phyloP scores from a whole-genome alignment of 306 rosid genomes.

The Delonix regia region DNA sequence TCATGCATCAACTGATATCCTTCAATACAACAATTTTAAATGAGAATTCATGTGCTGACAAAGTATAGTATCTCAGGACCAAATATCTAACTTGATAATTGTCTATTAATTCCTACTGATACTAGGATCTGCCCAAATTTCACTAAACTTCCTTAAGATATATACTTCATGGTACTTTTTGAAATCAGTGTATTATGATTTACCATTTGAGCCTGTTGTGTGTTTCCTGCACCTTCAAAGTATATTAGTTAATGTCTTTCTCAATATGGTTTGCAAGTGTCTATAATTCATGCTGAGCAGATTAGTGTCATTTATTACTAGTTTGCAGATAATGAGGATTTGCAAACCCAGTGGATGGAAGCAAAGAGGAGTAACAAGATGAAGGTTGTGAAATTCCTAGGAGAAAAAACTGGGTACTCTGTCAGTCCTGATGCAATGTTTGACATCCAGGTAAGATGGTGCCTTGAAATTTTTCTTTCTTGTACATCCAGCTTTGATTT shows the following conservation, averaged over 20 bases:
- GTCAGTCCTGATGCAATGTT: slow-evolving; percentile 93
- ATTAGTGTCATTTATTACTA: slow-evolving; percentile 40
- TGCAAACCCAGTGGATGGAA: slow-evolving; percentile 84
- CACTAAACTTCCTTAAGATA: background rate
- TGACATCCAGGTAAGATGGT: slow-evolving; percentile 81
- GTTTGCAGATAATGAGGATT: slow-evolving; percentile 85
- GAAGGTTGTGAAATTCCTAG: slow-evolving; percentile 76
- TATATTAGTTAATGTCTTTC: slow-evolving; percentile 27
- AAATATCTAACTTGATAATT: slow-evolving; percentile 6
- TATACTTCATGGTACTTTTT: background rate
- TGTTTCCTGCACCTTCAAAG: slow-evolving; percentile 26
- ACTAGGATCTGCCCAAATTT: slow-evolving; percentile 1
- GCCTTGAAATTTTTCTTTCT: slow-evolving; percentile 23
- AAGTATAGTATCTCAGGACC: slow-evolving; percentile 4
- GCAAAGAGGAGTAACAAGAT: slow-evolving; percentile 81
- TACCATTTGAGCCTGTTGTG: background rate
- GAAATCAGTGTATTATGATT: slow-evolving; percentile 16
- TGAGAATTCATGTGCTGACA: background rate
- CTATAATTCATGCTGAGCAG: slow-evolving; percentile 36
- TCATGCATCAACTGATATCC: slow-evolving; percentile 24
- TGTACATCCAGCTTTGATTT: slow-evolving; percentile 9
- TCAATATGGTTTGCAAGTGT: slow-evolving; percentile 30
- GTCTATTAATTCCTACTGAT: slow-evolving; percentile 10
- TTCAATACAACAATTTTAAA: slow-evolving; percentile 13
- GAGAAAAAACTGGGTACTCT: slow-evolving; percentile 86